Percentiles rank a stretch among this genome's conserved stretches.
phyloP scores from a whole-genome alignment of 106 monocot species.

The Ottelia alismoides region DNA sequence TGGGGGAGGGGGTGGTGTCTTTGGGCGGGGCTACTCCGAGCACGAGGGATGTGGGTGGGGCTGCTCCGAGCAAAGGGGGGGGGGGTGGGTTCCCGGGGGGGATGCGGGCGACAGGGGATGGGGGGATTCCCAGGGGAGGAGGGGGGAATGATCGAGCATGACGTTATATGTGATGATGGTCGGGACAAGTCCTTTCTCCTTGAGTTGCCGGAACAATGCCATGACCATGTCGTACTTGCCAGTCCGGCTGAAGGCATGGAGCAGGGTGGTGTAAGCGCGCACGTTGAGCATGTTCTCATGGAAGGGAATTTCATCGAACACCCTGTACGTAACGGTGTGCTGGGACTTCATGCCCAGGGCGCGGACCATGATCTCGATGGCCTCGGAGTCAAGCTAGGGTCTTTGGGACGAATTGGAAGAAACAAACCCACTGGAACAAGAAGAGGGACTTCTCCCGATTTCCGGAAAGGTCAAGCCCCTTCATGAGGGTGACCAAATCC shows the following conservation, averaged over 20 bases:
- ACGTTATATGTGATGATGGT: slow-evolving; percentile 89
- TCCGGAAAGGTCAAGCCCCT: slow-evolving; percentile 28
- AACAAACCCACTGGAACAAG: slow-evolving; percentile 52
- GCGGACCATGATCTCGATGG: slow-evolving; percentile 42
- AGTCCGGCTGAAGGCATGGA: slow-evolving; percentile 38
- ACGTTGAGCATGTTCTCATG: slow-evolving; percentile 39
- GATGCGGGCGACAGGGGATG: no score
- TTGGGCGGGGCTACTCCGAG: no score
- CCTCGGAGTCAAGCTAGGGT: slow-evolving; percentile 27
- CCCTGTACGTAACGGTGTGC: slow-evolving; percentile 34
- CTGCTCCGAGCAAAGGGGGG: no score
- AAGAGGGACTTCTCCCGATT: slow-evolving; percentile 41
- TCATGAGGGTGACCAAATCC: slow-evolving; percentile 35
- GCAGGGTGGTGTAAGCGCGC: slow-evolving; percentile 72
- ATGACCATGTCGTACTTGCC: slow-evolving; percentile 36
- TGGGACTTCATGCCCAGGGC: slow-evolving; percentile 39
- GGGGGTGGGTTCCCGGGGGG: no score
- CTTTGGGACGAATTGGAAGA: neutral
- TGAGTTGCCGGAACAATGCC: slow-evolving; percentile 41
- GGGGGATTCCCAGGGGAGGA: no score
- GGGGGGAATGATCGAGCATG: slow-evolving; percentile 69
- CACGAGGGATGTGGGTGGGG: no score
- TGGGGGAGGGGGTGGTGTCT: no score
- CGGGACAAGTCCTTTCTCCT: slow-evolving; percentile 40
- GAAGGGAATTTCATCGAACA: slow-evolving; percentile 55